These are phyloP conservation scores for Pseudozyma sp. DNA, from an alignment of 1,284 basidiomycete genomes.

Conservation along the genomic window DNA sequence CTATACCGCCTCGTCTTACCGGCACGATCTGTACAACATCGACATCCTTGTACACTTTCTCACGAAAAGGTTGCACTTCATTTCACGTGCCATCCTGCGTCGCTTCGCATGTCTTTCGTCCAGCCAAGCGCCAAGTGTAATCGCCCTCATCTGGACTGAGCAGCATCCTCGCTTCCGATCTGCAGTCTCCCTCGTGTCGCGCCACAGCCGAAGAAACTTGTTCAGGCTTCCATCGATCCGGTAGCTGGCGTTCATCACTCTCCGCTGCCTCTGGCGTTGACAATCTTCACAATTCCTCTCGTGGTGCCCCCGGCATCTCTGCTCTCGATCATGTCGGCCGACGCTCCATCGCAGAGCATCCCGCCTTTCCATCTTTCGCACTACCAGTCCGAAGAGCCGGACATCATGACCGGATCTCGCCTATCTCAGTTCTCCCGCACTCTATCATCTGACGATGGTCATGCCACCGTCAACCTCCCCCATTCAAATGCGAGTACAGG, in stretches of 20 bases:
- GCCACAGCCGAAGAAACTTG: too few relatives aligned
- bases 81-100: not conserved
- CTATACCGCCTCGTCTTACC: not conserved
- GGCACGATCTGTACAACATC: not conserved
- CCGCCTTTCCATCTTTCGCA: slow-evolving; percentile 28
- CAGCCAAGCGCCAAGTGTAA: slow-evolving; percentile 1
- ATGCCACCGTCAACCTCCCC: slow-evolving; percentile 38
- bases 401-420: slow-evolving; percentile 13
- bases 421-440: slow-evolving; percentile 18
- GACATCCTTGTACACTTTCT: not conserved
- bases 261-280: slow-evolving; percentile 3
- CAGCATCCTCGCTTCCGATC: too few relatives aligned
- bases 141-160: not conserved
- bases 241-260: too few relatives aligned
- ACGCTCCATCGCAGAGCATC: slow-evolving; percentile 25
- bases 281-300: slow-evolving; percentile 7
- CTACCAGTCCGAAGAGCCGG: slow-evolving; percentile 26
- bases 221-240: too few relatives aligned
- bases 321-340: slow-evolving; percentile 20
- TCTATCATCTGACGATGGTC: slow-evolving; percentile 26
- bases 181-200: too few relatives aligned
- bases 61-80: slow-evolving; percentile 8
- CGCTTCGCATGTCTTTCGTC: not conserved
- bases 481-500: slow-evolving; percentile 7
- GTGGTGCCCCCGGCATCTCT: slow-evolving; percentile 1